These are phyloP conservation scores for Mycosphaerella sp. DNA, from an alignment of 2,329 filamentous ascomycete species.

Conservation along the genomic window DNA sequence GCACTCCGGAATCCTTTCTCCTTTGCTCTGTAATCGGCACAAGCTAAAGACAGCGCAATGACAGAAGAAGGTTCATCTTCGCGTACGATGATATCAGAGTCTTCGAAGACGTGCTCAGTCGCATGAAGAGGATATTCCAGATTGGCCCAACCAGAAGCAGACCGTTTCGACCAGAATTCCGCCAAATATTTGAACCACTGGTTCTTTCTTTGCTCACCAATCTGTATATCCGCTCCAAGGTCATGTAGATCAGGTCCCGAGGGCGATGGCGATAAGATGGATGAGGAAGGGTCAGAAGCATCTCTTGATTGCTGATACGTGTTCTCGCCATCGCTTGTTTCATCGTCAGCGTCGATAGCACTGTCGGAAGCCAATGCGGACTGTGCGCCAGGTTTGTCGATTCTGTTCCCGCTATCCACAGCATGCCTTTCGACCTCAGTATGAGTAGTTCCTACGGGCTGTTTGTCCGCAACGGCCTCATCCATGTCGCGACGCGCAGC, in stretches of 20 bases:
- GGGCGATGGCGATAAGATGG: slow-evolving; percentile 48
- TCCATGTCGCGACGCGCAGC: slow-evolving; percentile 16
- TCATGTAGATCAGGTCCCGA: slow-evolving; percentile 46
- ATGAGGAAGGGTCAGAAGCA: slow-evolving; percentile 27
- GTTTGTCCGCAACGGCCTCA: slow-evolving; percentile 14
- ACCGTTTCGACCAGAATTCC: slow-evolving; percentile 97
- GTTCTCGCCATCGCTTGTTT: slow-evolving; percentile 64
- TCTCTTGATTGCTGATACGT: slow-evolving; percentile 61
- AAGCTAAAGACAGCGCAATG: slow-evolving; percentile 86
- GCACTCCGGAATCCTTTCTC: slow-evolving; percentile 56
- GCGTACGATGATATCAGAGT: slow-evolving; percentile 93
- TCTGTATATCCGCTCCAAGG: slow-evolving; percentile 59
- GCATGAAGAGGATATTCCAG: slow-evolving; percentile 80
- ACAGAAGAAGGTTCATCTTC: slow-evolving; percentile 97
- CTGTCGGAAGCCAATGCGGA: slow-evolving; percentile 8
- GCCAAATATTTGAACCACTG: slow-evolving; percentile 93
- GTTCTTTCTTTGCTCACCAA: slow-evolving; percentile 87
- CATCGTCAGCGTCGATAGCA: slow-evolving; percentile 44
- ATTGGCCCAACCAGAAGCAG: slow-evolving; percentile 85
- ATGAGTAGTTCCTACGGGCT: slow-evolving; percentile 17
- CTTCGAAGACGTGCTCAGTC: slow-evolving; percentile 91
- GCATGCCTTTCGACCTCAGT: slow-evolving; percentile 12
- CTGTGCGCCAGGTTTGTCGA: neutral
- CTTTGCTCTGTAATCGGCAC: slow-evolving; percentile 78
- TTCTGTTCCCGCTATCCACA: slow-evolving; percentile 5